A percentile compares a stretch with the other conserved stretches of the same genome.
These are phyloP conservation scores for Pseudonitzschia pungens DNA, from an alignment of 108 stramenopile species.

Conservation along the genomic window DNA sequence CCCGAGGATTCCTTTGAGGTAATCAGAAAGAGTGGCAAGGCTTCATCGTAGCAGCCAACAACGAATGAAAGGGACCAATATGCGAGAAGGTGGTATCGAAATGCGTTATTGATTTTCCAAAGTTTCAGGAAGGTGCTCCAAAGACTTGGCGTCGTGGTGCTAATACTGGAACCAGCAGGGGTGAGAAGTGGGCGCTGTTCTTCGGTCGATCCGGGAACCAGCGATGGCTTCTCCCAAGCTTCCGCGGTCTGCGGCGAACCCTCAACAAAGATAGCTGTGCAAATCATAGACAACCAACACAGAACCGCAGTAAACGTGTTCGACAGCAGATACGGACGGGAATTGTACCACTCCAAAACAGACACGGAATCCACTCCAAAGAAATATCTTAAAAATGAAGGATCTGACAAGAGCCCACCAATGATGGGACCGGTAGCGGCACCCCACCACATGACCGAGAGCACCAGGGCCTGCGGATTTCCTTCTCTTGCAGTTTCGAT, in stretches of 20 bases:
- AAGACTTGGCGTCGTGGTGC: conserved; percentile 1
- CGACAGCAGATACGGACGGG: conserved; percentile 39
- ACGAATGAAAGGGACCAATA: conserved; percentile 45
- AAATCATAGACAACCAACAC: conserved; percentile 17
- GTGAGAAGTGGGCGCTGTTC: background rate
- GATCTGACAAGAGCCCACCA: conserved; percentile 16
- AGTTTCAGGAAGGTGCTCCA: conserved; percentile 18
- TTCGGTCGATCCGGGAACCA: background rate
- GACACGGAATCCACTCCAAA: background rate
- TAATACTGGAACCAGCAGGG: background rate
- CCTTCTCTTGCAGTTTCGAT: background rate
- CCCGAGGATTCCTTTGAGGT: conserved; percentile 25
- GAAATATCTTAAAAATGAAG: background rate
- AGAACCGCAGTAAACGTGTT: conserved; percentile 33
- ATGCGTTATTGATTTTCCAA: conserved; percentile 1
- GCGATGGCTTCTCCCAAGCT: too few species aligned
- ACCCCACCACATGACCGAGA: conserved; percentile 18
- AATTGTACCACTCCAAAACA: background rate
- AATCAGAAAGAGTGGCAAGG: conserved; percentile 44
- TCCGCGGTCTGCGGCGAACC: conserved; percentile 12
- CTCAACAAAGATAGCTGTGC: conserved; percentile 10
- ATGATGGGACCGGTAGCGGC: conserved; percentile 5
- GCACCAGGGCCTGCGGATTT: conserved; percentile 3
- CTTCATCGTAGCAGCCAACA: conserved; percentile 33
- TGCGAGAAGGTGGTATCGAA: conserved; percentile 34